Percentiles rank a stretch among this genome's conserved stretches.
phyloP scores from a whole-genome alignment of 2,329 filamentous ascomycete species.

The Colletotrichum spaethianum region DNA sequence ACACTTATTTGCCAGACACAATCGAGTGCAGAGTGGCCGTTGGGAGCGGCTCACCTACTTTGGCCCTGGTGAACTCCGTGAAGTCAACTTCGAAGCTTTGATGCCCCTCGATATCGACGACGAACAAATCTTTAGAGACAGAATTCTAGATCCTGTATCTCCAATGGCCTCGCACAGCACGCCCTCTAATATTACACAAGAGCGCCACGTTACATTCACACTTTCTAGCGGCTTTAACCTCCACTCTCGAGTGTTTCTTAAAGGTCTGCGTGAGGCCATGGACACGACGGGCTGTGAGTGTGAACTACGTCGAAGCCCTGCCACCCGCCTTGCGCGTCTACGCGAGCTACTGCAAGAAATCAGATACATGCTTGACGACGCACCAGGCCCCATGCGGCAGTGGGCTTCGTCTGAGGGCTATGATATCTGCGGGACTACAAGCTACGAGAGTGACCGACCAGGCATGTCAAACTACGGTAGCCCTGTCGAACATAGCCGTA shows the following conservation, averaged over 20 bases:
- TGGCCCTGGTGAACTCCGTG: conserved; percentile 47
- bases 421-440: background rate
- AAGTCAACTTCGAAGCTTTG: conserved; percentile 50
- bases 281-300: conserved; percentile 35
- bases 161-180: conserved; percentile 20
- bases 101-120: conserved; percentile 52
- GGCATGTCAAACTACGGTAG: conserved; percentile 23
- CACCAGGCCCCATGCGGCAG: conserved; percentile 46
- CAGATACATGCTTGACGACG: conserved; percentile 49
- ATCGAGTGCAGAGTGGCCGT: conserved; percentile 43
- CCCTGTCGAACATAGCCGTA: background rate
- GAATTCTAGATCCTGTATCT: conserved; percentile 27
- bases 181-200: conserved; percentile 21
- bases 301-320: conserved; percentile 26
- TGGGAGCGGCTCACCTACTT: conserved; percentile 47
- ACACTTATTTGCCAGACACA: conserved; percentile 37
- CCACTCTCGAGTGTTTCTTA: conserved; percentile 48
- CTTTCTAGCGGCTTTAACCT: conserved; percentile 49
- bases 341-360: conserved; percentile 48
- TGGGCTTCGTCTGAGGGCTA: conserved; percentile 40
- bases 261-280: conserved; percentile 41
- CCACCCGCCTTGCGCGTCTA: conserved; percentile 43
- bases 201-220: conserved; percentile 34
- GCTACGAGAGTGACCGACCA: conserved; percentile 6
- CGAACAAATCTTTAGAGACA: conserved; percentile 48